Evolutionary conservation across 1,139 yeast species (phyloP), one percentile per base, ranked within the genome.

Genomic region (Candida sp.): DNA sequence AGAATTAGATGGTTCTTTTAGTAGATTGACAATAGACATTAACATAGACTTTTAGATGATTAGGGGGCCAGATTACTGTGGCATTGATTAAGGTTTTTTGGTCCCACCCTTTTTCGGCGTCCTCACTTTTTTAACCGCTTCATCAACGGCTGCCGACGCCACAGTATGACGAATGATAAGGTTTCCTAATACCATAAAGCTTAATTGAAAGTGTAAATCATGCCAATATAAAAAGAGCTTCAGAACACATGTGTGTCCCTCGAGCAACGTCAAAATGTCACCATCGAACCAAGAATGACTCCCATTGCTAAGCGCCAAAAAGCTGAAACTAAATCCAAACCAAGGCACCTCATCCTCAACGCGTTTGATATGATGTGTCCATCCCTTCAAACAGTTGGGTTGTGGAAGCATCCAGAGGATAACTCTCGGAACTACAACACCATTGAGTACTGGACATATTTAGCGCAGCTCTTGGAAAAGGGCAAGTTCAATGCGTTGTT

Each of bases 401-500:
- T 69, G 34, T 75, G 80, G 80, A 70, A 66, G 49, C 75, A 74
- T 46, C 80, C 79, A 7, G 59, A 70, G 31, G 78, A 74, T 54
- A 62, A 67, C 54, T 66, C 73, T 3, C 55, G 66, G 6, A 55
- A 59, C 30, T 75, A 72, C 53, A 67, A 68, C 47, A 69, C 72
- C 48, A 66, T 78, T 34, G 75, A 75, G 46, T 73, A 75, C 59
- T 78, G 82, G 82, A 69, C 68, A 9, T 67, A 76, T 44, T 57
- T 77, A 22, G 82, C 81, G 5, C 68, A 74, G 53, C 51, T 71
- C 27, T 67, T 78, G 43, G 83, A 78, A 56, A 67, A 66, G 49
- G 83, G 80, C 5, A 73, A 77, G 55, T 65, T 78, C 50, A 75
- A 74, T 53, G 74, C 74, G 1, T 56, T 77, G 22, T 78, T 78